A percentile compares a stretch with the other conserved stretches of the same genome.
Conservation (phyloP, 805 yeast species). For the Ogataea populi-albae region DNA sequence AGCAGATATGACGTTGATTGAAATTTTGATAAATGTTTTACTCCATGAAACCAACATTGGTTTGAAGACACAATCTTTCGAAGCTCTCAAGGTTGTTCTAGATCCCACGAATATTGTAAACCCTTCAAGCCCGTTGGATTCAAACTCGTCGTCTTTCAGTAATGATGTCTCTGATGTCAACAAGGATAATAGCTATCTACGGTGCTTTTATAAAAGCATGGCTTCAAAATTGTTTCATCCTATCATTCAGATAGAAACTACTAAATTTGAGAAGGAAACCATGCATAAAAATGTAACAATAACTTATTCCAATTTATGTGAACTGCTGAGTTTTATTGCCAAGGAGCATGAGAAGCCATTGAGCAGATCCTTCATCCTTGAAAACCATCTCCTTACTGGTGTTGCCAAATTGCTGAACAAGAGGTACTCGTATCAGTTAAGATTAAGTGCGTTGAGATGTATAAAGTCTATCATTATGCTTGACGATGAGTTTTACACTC, state of each 20-base stretch:
- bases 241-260: slow-evolving; percentile 15
- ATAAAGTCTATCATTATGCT: slow-evolving; percentile 58
- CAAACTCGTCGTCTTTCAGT: slow-evolving; percentile 13
- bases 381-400: slow-evolving; percentile 55
- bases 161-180: slow-evolving; percentile 13
- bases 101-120: slow-evolving; percentile 44
- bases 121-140: slow-evolving; percentile 12
- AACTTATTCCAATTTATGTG: slow-evolving; percentile 49
- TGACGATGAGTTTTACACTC: slow-evolving; percentile 60
- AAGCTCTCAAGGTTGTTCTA: slow-evolving; percentile 72
- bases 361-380: slow-evolving; percentile 62
- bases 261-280: neutral
- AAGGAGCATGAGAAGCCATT: slow-evolving; percentile 56
- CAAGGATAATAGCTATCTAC: slow-evolving; percentile 38
- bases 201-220: slow-evolving; percentile 56
- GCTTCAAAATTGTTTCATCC: slow-evolving; percentile 30
- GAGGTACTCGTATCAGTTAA: slow-evolving; percentile 47
- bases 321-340: slow-evolving; percentile 64
- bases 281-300: slow-evolving; percentile 12
- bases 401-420: slow-evolving; percentile 47
- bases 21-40: slow-evolving; percentile 54
- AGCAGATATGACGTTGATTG: slow-evolving; percentile 46
- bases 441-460: slow-evolving; percentile 68
- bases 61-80: slow-evolving; percentile 75
- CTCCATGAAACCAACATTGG: slow-evolving; percentile 66